Evolutionary conservation across 768 basidiomycete species (phyloP).

Genomic region (Boletales sp.): DNA sequence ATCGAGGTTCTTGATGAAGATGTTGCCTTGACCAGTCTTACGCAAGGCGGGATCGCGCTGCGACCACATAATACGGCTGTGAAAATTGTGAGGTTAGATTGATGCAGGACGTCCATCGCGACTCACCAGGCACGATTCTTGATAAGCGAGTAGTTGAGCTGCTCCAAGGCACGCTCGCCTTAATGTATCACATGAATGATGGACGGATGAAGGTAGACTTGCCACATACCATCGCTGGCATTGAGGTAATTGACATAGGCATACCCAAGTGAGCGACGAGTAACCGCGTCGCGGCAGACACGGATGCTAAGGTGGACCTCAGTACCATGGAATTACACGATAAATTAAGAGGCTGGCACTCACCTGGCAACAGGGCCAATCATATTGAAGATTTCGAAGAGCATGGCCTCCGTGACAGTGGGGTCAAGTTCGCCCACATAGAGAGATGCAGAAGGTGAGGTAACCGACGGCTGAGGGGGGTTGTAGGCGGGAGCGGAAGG

Average conservation of each 20-base stretch:
- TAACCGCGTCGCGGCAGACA: constrained; percentile 99
- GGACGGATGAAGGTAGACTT: background rate
- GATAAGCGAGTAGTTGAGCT: constrained; percentile 98
- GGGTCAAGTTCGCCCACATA: constrained; percentile 99
- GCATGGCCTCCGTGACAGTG: constrained; percentile 98
- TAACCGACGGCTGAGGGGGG: constrained; percentile 45
- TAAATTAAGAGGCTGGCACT: constrained; percentile 22
- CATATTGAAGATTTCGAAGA: constrained; percentile 99
- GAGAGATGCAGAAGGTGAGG: constrained; percentile 85
- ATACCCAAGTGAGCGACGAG: constrained; percentile 98
- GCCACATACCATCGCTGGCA: constrained; percentile 74
- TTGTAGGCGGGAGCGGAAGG: constrained; percentile 53
- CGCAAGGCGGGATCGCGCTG: constrained; percentile 99
- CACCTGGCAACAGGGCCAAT: constrained; percentile 98
- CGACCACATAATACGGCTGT: constrained; percentile 99
- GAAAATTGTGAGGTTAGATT: background rate
- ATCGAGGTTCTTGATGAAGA: constrained; percentile 99
- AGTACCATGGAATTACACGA: background rate
- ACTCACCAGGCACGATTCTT: constrained; percentile 93
- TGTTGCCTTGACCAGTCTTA: constrained; percentile 99
- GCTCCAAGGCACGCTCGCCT: constrained; percentile 98
- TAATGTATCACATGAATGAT: constrained; percentile 7
- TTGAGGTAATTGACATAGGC: constrained; percentile 99
- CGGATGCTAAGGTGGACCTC: constrained; percentile 65
- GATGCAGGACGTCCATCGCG: background rate